phyloP scores from a whole-genome alignment of 371 early-diverging fungal species.

The Parasitella parasitica region DNA sequence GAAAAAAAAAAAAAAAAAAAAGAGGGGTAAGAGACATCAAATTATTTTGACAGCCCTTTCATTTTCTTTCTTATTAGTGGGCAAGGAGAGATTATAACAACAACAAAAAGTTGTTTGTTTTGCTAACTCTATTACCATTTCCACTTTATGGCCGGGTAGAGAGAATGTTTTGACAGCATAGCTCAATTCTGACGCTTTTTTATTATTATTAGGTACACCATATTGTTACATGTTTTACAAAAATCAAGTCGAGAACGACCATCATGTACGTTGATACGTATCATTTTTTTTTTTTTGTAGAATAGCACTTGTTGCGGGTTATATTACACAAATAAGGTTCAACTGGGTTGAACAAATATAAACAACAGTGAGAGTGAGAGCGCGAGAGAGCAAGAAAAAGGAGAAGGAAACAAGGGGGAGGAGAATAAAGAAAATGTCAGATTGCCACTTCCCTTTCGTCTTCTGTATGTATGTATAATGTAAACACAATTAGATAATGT shows the following conservation, averaged over 20 bases:
- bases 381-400: neutral
- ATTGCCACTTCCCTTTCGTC: neutral
- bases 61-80: neutral
- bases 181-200: neutral
- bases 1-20: neutral
- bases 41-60: neutral
- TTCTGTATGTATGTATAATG: neutral
- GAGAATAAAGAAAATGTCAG: neutral
- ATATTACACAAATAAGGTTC: neutral
- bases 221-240: neutral
- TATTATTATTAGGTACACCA: neutral
- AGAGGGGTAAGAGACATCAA: neutral
- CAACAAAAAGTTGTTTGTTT: neutral
- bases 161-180: neutral
- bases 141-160: neutral
- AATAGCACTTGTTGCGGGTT: neutral
- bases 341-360: neutral
- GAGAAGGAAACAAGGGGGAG: neutral
- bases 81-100: neutral
- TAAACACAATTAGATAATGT: neutral
- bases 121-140: neutral
- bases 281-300: no score
- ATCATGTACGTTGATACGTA: neutral
- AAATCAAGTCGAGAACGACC: neutral
- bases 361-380: no score